Evolutionary conservation across 495 filamentous ascomycete genomes (phyloP), one percentile per base, ranked within the genome.

Genomic region (Podospora conica): DNA sequence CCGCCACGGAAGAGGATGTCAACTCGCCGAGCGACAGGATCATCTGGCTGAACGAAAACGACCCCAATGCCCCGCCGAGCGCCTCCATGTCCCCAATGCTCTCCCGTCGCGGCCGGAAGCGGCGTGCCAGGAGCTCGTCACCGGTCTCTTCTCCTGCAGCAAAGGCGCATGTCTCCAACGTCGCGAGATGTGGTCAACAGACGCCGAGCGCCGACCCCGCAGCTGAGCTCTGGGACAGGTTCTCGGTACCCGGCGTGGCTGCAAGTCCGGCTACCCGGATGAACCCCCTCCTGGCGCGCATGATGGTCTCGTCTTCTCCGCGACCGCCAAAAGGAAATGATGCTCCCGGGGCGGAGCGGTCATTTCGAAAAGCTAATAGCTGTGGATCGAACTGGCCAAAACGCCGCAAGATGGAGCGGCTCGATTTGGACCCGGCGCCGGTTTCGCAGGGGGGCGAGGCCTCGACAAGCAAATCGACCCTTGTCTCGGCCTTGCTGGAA

Each of bases 161-260:
- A 29, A 71, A 72, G 24, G 73, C 77, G 0, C 75, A 78, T 1
- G 61, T 71, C 10, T 67, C 78, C 40, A 77, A 80, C 76, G 27
- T 86, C 53, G 81, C 85, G 64, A 80, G 79, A 31, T 71, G 88
- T 22, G 76, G 83, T 2, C 78, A 90, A 40, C 88, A 84, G 61
- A 93, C 92, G 0, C 91, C 91, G 24, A 87, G 90, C 65, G 85
- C 87, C 55, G 95, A 98, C 75, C 89, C 94, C 25, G 90, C 90
- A 0, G 77, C 86, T 31, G 93, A 96, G 61, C 77, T 97, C n/a
- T 96, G 92, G 93, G 91, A 88, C 68, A 87, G 90, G 21, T 96
- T 91, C 72, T 85, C 82, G 31, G 62, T 78, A 9, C 66, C 69
- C 23, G 79, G 74, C 66, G 67, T 69, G 40, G 71, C 71, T 0